A percentile compares a stretch with the other conserved stretches of the same genome.
phyloP scores from a whole-genome alignment of 768 basidiomycete genomes.

The Stropharia rugosoannulata region DNA sequence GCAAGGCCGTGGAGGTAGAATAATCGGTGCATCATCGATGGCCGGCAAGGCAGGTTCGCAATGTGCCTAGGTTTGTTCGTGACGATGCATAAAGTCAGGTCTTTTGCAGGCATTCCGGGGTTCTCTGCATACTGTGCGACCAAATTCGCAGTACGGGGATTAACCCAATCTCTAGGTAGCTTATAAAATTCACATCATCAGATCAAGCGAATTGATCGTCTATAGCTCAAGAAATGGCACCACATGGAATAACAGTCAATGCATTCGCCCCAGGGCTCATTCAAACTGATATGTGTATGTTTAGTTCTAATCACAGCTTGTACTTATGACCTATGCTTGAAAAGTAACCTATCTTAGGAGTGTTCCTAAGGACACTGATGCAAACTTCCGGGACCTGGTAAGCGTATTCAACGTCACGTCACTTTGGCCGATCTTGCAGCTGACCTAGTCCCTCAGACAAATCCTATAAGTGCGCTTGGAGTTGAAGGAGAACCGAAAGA shows the following conservation, averaged over 20 bases:
- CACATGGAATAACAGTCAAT: constrained; percentile 27
- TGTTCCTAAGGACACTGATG: background rate
- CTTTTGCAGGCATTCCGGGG: background rate
- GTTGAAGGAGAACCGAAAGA: constrained; percentile 27
- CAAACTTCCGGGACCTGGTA: background rate
- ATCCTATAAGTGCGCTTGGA: constrained; percentile 12
- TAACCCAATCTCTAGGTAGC: constrained; percentile 34
- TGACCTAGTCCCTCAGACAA: background rate
- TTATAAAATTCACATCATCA: no score
- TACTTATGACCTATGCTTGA: background rate
- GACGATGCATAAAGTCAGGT: background rate
- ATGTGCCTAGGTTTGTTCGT: background rate
- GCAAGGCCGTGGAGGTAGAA: constrained; percentile 50
- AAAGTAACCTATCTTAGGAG: background rate
- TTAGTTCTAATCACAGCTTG: background rate
- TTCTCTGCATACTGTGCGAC: constrained; percentile 25
- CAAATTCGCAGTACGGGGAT: constrained; percentile 35
- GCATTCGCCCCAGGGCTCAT: constrained; percentile 27
- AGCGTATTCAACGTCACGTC: background rate
- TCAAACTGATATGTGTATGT: constrained; percentile 21
- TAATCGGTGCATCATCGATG: constrained; percentile 45
- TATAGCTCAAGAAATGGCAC: constrained; percentile 20
- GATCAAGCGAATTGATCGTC: background rate
- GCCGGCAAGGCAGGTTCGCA: constrained; percentile 27
- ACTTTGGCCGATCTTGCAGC: background rate